Conservation (phyloP, 768 basidiomycete species). For the Suillus cothurnatus region DNA sequence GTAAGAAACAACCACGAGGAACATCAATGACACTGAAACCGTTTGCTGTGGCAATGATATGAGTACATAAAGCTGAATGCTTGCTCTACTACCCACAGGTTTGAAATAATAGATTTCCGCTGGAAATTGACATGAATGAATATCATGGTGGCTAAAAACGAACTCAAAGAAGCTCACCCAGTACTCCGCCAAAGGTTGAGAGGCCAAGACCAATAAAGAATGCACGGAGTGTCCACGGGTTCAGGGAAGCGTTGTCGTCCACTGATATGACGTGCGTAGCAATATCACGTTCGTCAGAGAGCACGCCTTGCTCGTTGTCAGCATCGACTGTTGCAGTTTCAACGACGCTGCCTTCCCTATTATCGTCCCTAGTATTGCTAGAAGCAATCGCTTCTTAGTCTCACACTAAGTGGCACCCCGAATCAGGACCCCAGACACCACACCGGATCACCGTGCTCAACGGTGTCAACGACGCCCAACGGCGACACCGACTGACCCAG, state of each 20-base stretch:
- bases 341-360: constrained; percentile 26
- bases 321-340: constrained; percentile 32
- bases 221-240: constrained; percentile 49
- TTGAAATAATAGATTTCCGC: constrained; percentile 59
- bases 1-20: constrained; percentile 50
- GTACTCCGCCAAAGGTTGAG: constrained; percentile 49
- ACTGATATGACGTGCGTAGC: constrained; percentile 45
- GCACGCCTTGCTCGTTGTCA: constrained; percentile 32
- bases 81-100: constrained; percentile 35
- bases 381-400: too few species aligned
- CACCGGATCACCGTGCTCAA: too few species aligned
- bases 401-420: too few species aligned
- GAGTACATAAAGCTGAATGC: neutral
- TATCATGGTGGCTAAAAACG: constrained; percentile 9
- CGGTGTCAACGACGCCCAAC: too few species aligned
- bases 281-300: constrained; percentile 44
- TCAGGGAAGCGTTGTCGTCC: constrained; percentile 46
- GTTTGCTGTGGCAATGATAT: constrained; percentile 41
- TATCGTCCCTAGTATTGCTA: too few species aligned
- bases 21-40: constrained; percentile 49
- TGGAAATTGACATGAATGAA: constrained; percentile 17
- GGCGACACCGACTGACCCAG: too few species aligned
- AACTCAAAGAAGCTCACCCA: constrained; percentile 33
- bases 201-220: constrained; percentile 50
- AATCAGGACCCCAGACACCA: too few species aligned